These are phyloP conservation scores for Spizellomyces punctatus DNA, from an alignment of 192 early-diverging fungal species.

Conservation along the genomic window DNA sequence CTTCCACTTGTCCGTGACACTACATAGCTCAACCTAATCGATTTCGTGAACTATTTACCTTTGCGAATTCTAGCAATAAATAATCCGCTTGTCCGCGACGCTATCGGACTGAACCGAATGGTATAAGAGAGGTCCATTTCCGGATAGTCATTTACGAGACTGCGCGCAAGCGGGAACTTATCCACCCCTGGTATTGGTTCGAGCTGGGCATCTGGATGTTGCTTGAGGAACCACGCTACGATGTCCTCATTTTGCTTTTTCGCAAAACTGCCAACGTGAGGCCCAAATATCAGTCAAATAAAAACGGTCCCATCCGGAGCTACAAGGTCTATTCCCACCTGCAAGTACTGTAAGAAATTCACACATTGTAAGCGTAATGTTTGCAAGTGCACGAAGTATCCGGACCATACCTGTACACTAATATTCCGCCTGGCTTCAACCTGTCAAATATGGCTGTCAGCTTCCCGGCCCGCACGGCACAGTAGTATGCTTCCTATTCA, in stretches of 20 bases:
- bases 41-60: no score
- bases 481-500: no score
- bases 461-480: no score
- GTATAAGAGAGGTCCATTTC: conserved; percentile 23
- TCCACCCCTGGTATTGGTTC: conserved; percentile 54
- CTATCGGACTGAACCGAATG: conserved; percentile 69
- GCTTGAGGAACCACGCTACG: neutral
- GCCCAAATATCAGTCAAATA: no score
- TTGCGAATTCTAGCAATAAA: conserved; percentile 83
- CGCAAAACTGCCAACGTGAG: conserved; percentile 76
- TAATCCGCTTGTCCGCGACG: conserved; percentile 72
- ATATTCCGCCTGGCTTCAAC: conserved; percentile 62
- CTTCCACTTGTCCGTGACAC: conserved; percentile 72
- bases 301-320: no score
- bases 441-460: no score
- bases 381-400: conserved; percentile 58
- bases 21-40: conserved; percentile 67
- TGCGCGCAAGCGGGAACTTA: conserved; percentile 37
- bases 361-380: no score
- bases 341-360: no score
- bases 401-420: conserved; percentile 89
- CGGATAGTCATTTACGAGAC: conserved; percentile 9
- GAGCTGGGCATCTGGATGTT: conserved; percentile 46
- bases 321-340: no score
- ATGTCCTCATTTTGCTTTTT: conserved; percentile 94